Evolutionary conservation across 2,329 filamentous ascomycete genomes (phyloP), one percentile per base, ranked within the genome.

Genomic region (Fusarium torreyae): DNA sequence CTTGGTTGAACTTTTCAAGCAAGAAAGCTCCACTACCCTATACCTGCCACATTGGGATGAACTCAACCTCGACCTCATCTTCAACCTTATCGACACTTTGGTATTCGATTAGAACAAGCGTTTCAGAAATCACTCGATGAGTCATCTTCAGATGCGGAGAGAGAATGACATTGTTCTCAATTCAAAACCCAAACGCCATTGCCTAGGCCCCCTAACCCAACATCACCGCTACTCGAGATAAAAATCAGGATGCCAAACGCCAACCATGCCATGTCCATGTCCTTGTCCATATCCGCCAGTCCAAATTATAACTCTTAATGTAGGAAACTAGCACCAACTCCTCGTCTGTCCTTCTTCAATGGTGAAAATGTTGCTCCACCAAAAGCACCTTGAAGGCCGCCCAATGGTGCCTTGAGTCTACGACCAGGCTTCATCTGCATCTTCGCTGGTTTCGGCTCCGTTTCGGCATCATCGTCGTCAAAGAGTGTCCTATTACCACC

Each of bases 331-430:
- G 88, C 88, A 63, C 84, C 83, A 5, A 87, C 84, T 33, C 88
- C 88, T 64, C 89, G 87, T 60, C 87, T 86, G 51, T 93, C 89
- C 75, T 87, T 87, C 81, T 94, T 94, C 62, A 94, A 80, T 9
- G 92, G 92, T 18, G 91, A 94, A 76, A 94, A 94, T 6, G 83
- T 75, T 18, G 80, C 81, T 14, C 83, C 82, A 14, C 84, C 74
- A 52, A 91, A 87, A 0, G 80, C 86, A 74, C 79, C 84, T 43
- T 81, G 77, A n/a, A 77, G 76, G 33, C 79, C 78, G 39, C 74
- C 80, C 45, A 85, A 77, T 2, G 78, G 79, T 26, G 79, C 77
- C 68, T 82, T 81, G 53, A 75, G 34, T 66, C 67, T 66, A 46
- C 78, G 65, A 5, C 69, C 68, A 36, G 68, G 63, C 18, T 63